Conservation (phyloP, 768 basidiomycete genomes). For the Amanita inopinata region DNA sequence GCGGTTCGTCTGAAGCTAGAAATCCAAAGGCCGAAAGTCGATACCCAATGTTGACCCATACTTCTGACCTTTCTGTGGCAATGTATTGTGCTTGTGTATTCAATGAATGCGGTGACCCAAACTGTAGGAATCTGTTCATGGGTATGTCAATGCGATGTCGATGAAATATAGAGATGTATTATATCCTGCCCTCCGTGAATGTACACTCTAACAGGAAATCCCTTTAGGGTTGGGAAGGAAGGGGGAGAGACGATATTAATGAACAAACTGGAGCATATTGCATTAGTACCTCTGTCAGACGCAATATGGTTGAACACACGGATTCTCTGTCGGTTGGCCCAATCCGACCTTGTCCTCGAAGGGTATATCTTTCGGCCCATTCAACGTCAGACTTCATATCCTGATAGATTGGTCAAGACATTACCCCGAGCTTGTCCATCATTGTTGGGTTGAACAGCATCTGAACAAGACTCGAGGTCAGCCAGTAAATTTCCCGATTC, state of each 20-base stretch:
- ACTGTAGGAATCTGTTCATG: constrained; percentile 56
- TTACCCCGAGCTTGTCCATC: constrained; percentile 54
- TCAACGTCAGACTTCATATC: neutral
- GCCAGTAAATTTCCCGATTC: neutral
- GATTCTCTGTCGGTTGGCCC: constrained; percentile 62
- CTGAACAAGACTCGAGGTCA: constrained; percentile 22
- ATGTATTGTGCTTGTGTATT: constrained; percentile 57
- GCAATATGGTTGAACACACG: constrained; percentile 30
- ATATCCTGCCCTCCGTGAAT: constrained; percentile 61
- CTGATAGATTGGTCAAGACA: neutral
- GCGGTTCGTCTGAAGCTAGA: constrained; percentile 53
- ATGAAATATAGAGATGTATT: neutral
- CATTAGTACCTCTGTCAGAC: neutral
- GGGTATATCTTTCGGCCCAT: constrained; percentile 25
- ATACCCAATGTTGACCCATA: constrained; percentile 74
- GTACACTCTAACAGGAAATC: constrained; percentile 62
- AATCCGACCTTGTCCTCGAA: constrained; percentile 55
- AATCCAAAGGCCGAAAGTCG: constrained; percentile 73
- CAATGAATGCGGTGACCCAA: constrained; percentile 62
- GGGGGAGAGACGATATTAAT: constrained; percentile 58
- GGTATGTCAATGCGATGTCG: neutral
- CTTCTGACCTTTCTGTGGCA: constrained; percentile 51
- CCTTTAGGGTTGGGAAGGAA: constrained; percentile 29
- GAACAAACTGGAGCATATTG: constrained; percentile 39
- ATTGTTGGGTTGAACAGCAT: constrained; percentile 51